Evolutionary conservation across 495 filamentous ascomycete genomes (phyloP), one percentile per base, ranked within the genome.

Genomic region (Lepraria neglecta): DNA sequence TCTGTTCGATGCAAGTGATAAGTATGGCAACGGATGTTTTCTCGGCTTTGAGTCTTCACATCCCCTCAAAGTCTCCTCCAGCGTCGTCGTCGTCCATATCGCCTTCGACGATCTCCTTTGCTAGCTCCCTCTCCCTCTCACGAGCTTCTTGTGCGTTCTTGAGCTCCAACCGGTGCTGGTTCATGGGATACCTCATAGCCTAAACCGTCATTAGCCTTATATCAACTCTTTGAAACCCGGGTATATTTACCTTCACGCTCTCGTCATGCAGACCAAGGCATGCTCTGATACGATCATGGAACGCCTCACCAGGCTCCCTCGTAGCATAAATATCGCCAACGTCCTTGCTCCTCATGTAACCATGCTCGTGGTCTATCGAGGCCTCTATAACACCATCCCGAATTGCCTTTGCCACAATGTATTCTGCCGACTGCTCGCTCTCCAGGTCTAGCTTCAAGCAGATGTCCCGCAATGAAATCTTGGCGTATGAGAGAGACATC

Each of bases 131-230:
- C 77, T 98, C 94, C 45, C 94, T 82, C 76, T 98, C 94, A 46
- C 94, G 84, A 21, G 94, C 94, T 75, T 97, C 94, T 73, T 96
- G 92, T 3, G 95, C 94, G 69, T 94, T 97, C 85, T 95, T 96
- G 55, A 97, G 78, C 75, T 97, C 94, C 33, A 96, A 79, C n/a
- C 94, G 82, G 76, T 97, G 92, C 76, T 96, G 91, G 76, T 98
- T 97, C 92, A 97, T 96, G 10, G 94, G 94, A 78, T 96, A 98
- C 17, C 95, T 82, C 94, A 98, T 98, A 27, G 94, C 92, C 90
- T 95, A 62, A 27, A 58, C 45, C 38, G 47, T 59, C 21, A 59
- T 73, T 64, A 73, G 66, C 60, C 27, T 28, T 38, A 21, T 5
- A 15, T 35, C 21, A 7, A 27, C 65, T 43, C 17, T 17, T 6